Evolutionary conservation across 139 green algal genomes (phyloP).

Genomic region (Nannochloris sp.): DNA sequence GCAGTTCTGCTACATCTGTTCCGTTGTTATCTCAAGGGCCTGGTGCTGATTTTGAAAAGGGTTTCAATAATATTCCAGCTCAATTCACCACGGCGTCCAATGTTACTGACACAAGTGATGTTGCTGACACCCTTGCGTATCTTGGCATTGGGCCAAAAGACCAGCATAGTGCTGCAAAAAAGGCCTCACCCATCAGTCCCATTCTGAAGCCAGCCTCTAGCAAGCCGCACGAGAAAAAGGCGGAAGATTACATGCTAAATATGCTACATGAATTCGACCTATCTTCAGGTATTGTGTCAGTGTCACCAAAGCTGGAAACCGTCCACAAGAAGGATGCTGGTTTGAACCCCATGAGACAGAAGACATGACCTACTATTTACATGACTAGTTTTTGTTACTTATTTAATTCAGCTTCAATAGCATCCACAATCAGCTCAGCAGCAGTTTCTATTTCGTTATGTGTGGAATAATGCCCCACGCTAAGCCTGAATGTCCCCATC

Average conservation of each 20-base stretch:
- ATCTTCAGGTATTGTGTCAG: not conserved
- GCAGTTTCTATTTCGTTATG: not conserved
- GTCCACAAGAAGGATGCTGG: no score
- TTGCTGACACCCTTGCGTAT: not conserved
- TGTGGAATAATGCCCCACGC: conserved; percentile 31
- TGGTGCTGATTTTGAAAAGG: conserved; percentile 5
- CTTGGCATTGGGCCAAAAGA: not conserved
- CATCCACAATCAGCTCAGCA: not conserved
- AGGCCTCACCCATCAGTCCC: no score
- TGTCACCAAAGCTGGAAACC: not conserved
- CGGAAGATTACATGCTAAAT: not conserved
- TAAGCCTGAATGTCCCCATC: conserved; percentile 62
- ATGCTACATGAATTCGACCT: not conserved
- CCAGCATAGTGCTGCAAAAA: no score
- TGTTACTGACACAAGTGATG: not conserved
- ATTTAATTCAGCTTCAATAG: not conserved
- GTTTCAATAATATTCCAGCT: not conserved
- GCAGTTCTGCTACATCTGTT: not conserved
- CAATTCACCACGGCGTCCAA: conserved; percentile 3
- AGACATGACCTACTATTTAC: no score
- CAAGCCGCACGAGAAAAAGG: conserved; percentile 3
- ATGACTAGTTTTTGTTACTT: no score
- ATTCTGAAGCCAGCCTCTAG: no score
- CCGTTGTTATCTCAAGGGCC: not conserved
- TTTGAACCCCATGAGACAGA: no score